Evolutionary conservation across 2,329 filamentous ascomycete species (phyloP).

Genomic region (Teratosphaeria zuluensis): DNA sequence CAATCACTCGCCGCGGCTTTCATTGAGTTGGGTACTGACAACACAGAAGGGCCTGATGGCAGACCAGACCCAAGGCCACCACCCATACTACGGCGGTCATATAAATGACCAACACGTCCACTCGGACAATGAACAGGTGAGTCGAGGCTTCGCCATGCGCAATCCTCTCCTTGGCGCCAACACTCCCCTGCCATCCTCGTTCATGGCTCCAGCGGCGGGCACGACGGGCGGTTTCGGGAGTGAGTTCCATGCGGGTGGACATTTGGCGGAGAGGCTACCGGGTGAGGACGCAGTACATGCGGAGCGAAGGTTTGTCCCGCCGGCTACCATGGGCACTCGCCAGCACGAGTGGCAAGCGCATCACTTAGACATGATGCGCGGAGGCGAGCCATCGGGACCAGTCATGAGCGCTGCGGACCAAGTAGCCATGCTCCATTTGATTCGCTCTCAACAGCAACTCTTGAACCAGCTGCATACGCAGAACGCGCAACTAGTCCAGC

Average conservation of each 20-base stretch:
- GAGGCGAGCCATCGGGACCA: not conserved
- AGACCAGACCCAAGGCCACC: not conserved
- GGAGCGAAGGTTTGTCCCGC: not conserved
- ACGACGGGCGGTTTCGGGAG: not conserved
- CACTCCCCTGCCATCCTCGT: not conserved
- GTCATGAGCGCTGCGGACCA: not conserved
- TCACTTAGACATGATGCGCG: not conserved
- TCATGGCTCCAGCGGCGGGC: not conserved
- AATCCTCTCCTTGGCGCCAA: not conserved
- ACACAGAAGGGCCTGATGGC: not conserved
- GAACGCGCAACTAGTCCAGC: not conserved
- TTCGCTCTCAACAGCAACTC: not conserved
- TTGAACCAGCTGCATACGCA: not conserved
- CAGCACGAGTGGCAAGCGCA: not conserved
- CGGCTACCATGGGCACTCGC: not conserved
- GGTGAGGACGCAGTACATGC: not conserved
- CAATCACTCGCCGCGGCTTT: not conserved
- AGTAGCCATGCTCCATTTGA: not conserved
- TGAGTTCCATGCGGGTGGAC: not conserved
- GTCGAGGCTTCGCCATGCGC: not conserved
- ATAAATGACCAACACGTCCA: not conserved
- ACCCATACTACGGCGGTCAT: not conserved
- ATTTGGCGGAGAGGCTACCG: not conserved
- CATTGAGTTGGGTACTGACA: not conserved
- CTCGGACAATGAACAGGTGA: not conserved